Evolutionary conservation across 202 grass and related monocot genomes (phyloP).

Genomic region (Setaria italica): DNA sequence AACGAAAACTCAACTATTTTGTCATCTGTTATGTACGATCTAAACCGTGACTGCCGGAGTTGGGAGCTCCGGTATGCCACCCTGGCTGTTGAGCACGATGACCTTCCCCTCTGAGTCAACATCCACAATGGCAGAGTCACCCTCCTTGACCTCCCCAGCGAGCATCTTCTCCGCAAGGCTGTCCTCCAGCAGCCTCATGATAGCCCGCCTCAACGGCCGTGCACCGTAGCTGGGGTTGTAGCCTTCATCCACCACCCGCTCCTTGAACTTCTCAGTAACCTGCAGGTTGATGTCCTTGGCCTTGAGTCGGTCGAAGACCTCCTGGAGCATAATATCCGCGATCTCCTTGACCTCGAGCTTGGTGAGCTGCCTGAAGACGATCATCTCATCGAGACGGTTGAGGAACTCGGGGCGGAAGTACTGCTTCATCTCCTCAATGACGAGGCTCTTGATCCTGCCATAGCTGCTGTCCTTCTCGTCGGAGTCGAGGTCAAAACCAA

Average conservation of each 20-base stretch:
- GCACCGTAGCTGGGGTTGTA: conserved; percentile 85
- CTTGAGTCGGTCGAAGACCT: conserved; percentile 72
- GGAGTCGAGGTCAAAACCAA: conserved; percentile 71
- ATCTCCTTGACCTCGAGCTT: conserved; percentile 87
- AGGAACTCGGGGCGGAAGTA: conserved; percentile 91
- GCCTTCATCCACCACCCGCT: conserved; percentile 83
- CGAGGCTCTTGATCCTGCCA: conserved; percentile 83
- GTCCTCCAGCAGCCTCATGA: conserved; percentile 89
- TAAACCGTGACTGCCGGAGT: conserved; percentile 50
- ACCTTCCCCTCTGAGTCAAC: conserved; percentile 70
- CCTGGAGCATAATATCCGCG: conserved; percentile 78
- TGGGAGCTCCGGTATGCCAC: conserved; percentile 57
- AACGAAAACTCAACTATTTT: conserved; percentile 15
- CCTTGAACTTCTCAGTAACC: conserved; percentile 82
- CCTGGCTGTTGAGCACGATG: conserved; percentile 63
- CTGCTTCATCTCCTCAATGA: conserved; percentile 86
- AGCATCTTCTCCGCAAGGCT: conserved; percentile 81
- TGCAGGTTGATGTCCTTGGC: conserved; percentile 76
- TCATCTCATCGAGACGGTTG: conserved; percentile 88
- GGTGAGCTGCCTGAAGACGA: conserved; percentile 88
- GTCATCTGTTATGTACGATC: not conserved
- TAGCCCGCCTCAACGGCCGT: conserved; percentile 70
- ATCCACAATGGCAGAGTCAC: conserved; percentile 77
- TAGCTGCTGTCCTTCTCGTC: conserved; percentile 89
- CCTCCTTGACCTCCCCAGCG: conserved; percentile 71